Evolutionary conservation across 208 protist genomes (phyloP).

Genomic region (Leishmania gerbilli): DNA sequence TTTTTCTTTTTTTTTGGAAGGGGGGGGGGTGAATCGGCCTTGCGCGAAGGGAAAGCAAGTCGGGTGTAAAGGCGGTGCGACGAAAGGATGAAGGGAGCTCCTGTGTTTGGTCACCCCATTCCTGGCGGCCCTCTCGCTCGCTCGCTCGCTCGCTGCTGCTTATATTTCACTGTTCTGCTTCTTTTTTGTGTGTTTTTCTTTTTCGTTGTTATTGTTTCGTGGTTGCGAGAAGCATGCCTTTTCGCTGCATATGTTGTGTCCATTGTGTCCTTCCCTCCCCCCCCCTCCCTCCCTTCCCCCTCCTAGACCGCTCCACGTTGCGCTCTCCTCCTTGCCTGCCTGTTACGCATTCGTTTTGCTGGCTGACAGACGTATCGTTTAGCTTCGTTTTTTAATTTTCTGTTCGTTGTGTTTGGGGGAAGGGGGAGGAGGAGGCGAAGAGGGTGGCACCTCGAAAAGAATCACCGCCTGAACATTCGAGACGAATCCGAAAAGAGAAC

Average conservation of each 20-base stretch:
- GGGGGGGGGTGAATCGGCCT: too few relatives aligned
- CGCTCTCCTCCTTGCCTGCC: background rate
- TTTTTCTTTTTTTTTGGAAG: background rate
- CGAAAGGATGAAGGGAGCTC: background rate
- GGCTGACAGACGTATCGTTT: too few relatives aligned
- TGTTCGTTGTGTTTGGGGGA: background rate
- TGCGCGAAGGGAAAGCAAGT: background rate
- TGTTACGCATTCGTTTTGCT: background rate
- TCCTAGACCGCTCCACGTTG: background rate
- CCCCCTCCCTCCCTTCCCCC: background rate
- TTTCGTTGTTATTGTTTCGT: background rate
- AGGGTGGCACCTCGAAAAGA: background rate
- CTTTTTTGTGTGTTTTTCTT: background rate
- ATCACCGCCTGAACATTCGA: background rate
- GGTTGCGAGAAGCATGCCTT: background rate
- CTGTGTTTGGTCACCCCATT: background rate
- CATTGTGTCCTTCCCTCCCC: background rate
- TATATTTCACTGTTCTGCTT: background rate
- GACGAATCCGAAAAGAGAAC: background rate
- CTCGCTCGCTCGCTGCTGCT: background rate
- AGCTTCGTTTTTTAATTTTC: background rate
- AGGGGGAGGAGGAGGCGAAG: too few relatives aligned
- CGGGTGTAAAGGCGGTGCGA: background rate
- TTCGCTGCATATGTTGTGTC: background rate
- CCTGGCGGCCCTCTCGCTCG: background rate